Conservation (phyloP, 345 rosid species). For the Eucalyptus dawsonii region DNA sequence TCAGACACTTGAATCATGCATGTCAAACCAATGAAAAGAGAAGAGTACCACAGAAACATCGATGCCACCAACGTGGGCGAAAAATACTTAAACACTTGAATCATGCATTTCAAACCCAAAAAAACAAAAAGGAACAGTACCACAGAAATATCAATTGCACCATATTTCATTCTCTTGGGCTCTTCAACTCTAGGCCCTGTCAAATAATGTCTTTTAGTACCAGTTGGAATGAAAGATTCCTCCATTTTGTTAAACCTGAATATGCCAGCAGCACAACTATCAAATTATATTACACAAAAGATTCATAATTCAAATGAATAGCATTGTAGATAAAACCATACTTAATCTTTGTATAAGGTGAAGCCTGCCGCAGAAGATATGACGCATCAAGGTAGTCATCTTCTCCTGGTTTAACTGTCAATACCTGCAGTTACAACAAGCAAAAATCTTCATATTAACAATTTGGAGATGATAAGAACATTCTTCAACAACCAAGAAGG, state of each 20-base stretch:
- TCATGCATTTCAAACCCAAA: background rate
- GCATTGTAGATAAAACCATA: background rate
- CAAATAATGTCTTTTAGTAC: constrained; percentile 49
- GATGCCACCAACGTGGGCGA: background rate
- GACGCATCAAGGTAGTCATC: constrained; percentile 71
- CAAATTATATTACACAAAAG: background rate
- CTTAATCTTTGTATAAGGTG: constrained; percentile 88
- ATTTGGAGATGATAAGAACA: background rate
- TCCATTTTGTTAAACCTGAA: constrained; percentile 58
- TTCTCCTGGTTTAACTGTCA: constrained; percentile 75
- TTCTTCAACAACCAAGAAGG: background rate
- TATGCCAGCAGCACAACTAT: background rate
- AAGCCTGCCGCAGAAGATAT: constrained; percentile 67
- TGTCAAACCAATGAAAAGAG: background rate
- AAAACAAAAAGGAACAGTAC: background rate
- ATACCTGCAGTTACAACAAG: constrained; percentile 31
- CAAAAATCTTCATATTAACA: background rate
- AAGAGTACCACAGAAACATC: background rate
- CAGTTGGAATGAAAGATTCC: constrained; percentile 11
- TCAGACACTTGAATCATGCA: background rate
- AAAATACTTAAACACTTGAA: background rate
- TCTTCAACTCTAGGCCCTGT: constrained; percentile 26
- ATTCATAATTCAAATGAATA: background rate
- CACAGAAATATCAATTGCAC: background rate
- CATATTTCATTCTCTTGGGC: constrained; percentile 45